A percentile compares a stretch with the other conserved stretches of the same genome.
Evolutionary conservation across 1,139 yeast species (phyloP).

Genomic region (Geotrichum carabidarum): DNA sequence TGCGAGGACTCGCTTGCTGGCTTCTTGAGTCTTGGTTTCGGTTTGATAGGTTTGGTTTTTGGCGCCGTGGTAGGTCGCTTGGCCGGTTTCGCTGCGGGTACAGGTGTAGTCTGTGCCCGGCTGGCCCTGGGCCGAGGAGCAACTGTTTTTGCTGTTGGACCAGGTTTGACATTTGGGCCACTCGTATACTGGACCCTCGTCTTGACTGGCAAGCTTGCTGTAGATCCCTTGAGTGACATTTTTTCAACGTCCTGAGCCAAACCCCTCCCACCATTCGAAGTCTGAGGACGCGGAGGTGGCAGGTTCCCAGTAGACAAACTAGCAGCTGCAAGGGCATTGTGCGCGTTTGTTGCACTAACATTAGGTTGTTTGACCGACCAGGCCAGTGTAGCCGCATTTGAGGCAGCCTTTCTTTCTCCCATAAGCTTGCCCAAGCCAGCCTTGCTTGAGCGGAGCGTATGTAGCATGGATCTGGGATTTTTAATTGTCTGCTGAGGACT

Average conservation of each 20-base stretch:
- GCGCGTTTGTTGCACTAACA: constrained; percentile 3
- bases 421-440: constrained; percentile 22
- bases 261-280: neutral
- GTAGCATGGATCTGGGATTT: constrained; percentile 23
- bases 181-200: no score
- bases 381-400: constrained; percentile 29
- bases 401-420: constrained; percentile 24
- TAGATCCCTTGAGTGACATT: neutral
- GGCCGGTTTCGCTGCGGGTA: neutral
- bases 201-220: no score
- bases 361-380: constrained; percentile 22
- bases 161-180: neutral
- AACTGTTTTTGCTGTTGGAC: no score
- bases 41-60: neutral
- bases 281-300: neutral
- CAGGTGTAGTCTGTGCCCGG: neutral
- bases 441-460: constrained; percentile 25
- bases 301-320: constrained; percentile 10
- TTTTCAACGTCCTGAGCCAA: neutral
- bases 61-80: neutral
- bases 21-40: constrained; percentile 19
- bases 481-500: neutral
- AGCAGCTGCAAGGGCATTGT: constrained; percentile 11
- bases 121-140: no score
- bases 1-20: constrained; percentile 27